Evolutionary conservation across 805 yeast species (phyloP).

Genomic region (Zygosaccharomyces gambellarensis): DNA sequence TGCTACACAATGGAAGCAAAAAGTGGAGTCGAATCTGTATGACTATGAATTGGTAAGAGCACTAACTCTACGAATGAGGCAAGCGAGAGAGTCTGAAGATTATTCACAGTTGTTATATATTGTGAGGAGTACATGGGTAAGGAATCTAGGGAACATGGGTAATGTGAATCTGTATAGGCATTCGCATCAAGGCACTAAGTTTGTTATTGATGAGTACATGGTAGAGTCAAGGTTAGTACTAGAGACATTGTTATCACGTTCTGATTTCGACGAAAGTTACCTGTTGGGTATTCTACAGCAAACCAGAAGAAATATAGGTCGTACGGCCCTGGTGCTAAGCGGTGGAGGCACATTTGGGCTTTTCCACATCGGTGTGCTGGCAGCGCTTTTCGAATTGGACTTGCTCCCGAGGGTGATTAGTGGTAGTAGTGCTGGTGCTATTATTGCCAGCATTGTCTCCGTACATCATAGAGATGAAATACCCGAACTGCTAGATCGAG

Average conservation of each 20-base stretch:
- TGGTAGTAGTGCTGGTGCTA: constrained; percentile 95
- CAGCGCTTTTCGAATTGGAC: constrained; percentile 68
- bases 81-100: constrained; percentile 56
- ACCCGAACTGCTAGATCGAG: constrained; percentile 45
- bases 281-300: constrained; percentile 76
- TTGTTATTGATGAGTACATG: constrained; percentile 75
- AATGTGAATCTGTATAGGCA: constrained; percentile 71
- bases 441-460: constrained; percentile 84
- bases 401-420: constrained; percentile 82
- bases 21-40: constrained; percentile 58
- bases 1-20: constrained; percentile 67
- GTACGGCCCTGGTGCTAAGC: constrained; percentile 89
- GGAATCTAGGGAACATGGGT: constrained; percentile 86
- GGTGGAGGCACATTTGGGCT: constrained; percentile 96
- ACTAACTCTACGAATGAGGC: constrained; percentile 50
- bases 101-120: constrained; percentile 59
- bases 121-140: constrained; percentile 76
- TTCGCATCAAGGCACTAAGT: constrained; percentile 81
- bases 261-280: constrained; percentile 58
- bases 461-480: constrained; percentile 73
- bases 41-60: constrained; percentile 60
- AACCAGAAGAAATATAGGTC: constrained; percentile 85
- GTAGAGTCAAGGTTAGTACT: constrained; percentile 61
- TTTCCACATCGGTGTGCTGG: constrained; percentile 86
- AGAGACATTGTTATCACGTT: constrained; percentile 20